phyloP scores from a whole-genome alignment of 495 filamentous ascomycete genomes.

The Aspergillus incahuasiensis region DNA sequence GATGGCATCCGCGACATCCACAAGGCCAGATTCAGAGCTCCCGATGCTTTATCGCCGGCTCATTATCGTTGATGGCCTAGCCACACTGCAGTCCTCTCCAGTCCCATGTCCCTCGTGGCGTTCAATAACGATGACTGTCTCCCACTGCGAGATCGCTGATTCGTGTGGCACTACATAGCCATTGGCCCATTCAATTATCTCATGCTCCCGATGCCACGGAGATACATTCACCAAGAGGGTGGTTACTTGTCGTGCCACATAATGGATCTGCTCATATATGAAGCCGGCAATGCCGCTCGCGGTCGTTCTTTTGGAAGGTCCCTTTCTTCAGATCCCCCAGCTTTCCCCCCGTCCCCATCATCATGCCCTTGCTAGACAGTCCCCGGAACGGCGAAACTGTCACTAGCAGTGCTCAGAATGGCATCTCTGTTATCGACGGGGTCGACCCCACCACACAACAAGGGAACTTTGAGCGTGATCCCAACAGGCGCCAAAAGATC shows the following conservation, averaged over 20 bases:
- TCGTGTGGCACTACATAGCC: background rate
- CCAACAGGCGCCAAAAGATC: slow-evolving; percentile 55
- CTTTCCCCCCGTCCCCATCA: slow-evolving; percentile 3
- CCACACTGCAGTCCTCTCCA: background rate
- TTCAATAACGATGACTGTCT: background rate
- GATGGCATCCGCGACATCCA: background rate
- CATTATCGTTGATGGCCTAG: background rate
- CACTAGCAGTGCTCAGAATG: slow-evolving; percentile 19
- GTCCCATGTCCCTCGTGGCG: background rate
- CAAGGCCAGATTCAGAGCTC: no score
- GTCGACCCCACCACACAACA: slow-evolving; percentile 3
- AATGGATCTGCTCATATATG: slow-evolving; percentile 3
- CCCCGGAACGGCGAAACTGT: slow-evolving; percentile 28
- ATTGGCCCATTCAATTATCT: slow-evolving; percentile 18
- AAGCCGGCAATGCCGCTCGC: background rate
- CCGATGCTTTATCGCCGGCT: background rate
- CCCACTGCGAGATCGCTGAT: slow-evolving; percentile 6
- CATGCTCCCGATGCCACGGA: slow-evolving; percentile 16
- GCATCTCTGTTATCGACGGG: background rate
- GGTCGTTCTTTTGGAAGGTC: background rate
- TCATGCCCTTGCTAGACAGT: slow-evolving; percentile 36
- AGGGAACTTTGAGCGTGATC: background rate
- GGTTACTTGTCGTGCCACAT: slow-evolving; percentile 4
- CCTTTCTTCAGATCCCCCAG: background rate
- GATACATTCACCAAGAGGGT: slow-evolving; percentile 4